These are phyloP conservation scores for Inosperma sp. DNA, from an alignment of 768 basidiomycete genomes.

Conservation along the genomic window DNA sequence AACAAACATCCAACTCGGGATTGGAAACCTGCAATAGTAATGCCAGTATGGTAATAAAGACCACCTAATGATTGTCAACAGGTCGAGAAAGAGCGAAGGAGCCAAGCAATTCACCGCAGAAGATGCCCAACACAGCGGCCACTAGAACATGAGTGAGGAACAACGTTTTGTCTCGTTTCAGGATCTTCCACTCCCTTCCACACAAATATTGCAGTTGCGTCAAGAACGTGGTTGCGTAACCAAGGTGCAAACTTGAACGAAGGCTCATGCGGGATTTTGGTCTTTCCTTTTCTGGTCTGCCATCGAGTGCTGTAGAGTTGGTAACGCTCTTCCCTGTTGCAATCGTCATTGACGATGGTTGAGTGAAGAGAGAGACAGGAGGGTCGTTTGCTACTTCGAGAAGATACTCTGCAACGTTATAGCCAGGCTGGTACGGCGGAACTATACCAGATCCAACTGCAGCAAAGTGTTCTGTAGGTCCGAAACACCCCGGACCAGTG, in stretches of 20 bases:
- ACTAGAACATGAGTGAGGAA: slow-evolving; percentile 75
- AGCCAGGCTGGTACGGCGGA: slow-evolving; percentile 64
- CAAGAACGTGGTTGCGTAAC: slow-evolving; percentile 74
- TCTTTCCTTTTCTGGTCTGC: slow-evolving; percentile 5
- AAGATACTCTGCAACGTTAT: slow-evolving; percentile 91
- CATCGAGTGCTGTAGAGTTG: not conserved
- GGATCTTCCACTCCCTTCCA: slow-evolving; percentile 80
- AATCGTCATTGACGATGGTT: slow-evolving; percentile 6
- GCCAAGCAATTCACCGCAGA: slow-evolving; percentile 62
- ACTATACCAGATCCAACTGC: slow-evolving; percentile 36
- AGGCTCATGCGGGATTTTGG: slow-evolving; percentile 7
- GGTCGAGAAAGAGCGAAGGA: not conserved
- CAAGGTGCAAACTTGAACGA: slow-evolving; percentile 17
- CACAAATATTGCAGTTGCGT: slow-evolving; percentile 83
- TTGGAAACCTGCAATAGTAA: slow-evolving; percentile 90
- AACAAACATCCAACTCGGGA: slow-evolving; percentile 91
- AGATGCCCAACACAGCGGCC: slow-evolving; percentile 72
- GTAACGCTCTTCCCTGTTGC: not conserved
- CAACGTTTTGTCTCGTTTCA: slow-evolving; percentile 76
- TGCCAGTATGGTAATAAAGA: slow-evolving; percentile 74
- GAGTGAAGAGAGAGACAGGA: slow-evolving; percentile 42
- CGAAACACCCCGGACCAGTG: slow-evolving; percentile 68
- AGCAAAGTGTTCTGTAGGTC: slow-evolving; percentile 65
- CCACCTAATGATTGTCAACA: slow-evolving; percentile 50
- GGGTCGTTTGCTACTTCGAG: slow-evolving; percentile 80